A percentile compares a stretch with the other conserved stretches of the same genome.
These are phyloP conservation scores for Pisolithus orientalis DNA, from an alignment of 768 basidiomycete species.

Conservation along the genomic window DNA sequence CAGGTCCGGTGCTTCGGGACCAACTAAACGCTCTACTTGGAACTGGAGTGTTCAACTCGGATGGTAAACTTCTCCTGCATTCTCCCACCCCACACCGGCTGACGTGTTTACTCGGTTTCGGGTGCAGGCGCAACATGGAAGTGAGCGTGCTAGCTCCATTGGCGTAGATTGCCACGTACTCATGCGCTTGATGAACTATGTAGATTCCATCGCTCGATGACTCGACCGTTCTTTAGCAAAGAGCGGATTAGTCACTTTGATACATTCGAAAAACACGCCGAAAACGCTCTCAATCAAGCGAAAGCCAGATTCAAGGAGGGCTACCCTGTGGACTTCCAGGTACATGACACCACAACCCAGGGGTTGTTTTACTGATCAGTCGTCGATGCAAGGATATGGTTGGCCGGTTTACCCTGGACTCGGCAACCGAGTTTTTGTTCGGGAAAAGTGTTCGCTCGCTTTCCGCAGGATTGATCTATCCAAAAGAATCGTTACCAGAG, in stretches of 20 bases:
- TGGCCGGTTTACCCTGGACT: constrained; percentile 54
- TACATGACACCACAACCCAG: constrained; percentile 9
- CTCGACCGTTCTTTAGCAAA: constrained; percentile 54
- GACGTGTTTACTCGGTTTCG: neutral
- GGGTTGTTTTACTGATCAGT: neutral
- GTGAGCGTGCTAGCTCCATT: constrained; percentile 19
- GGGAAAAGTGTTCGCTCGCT: constrained; percentile 42
- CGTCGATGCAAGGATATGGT: constrained; percentile 38
- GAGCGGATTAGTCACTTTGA: constrained; percentile 51
- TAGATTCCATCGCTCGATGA: constrained; percentile 55
- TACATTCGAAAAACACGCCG: constrained; percentile 45
- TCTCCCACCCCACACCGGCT: neutral
- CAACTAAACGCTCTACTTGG: constrained; percentile 37
- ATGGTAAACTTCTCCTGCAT: constrained; percentile 29
- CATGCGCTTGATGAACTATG: neutral
- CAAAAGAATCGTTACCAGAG: constrained; percentile 20
- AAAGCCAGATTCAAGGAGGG: constrained; percentile 39
- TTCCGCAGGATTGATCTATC: constrained; percentile 42
- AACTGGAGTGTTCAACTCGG: constrained; percentile 54
- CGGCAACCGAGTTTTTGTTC: constrained; percentile 55
- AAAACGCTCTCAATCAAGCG: constrained; percentile 38
- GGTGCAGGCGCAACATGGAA: constrained; percentile 51
- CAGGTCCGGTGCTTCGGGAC: constrained; percentile 11
- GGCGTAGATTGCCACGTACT: neutral
- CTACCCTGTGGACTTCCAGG: constrained; percentile 51